phyloP scores from a whole-genome alignment of 768 basidiomycete species.

The Boletus coccyginus region DNA sequence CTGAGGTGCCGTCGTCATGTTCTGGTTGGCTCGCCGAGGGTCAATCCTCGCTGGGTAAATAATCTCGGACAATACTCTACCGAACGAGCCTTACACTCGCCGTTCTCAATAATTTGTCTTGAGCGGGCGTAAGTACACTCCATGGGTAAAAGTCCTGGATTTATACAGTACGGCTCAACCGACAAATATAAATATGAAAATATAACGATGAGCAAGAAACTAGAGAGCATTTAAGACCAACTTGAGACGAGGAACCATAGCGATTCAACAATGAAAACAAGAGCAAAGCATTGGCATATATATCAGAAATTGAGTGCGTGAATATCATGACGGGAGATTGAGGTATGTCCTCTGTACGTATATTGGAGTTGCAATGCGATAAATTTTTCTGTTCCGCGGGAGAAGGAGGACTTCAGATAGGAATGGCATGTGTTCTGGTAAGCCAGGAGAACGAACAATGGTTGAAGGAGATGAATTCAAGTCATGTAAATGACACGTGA shows the following conservation, averaged over 20 bases:
- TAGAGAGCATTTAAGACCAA: constrained; percentile 5
- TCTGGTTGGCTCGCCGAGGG: not conserved
- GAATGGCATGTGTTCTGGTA: not conserved
- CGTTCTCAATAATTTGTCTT: not conserved
- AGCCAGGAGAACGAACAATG: not conserved
- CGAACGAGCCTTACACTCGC: not conserved
- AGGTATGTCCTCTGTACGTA: constrained; percentile 10
- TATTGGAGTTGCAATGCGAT: not conserved
- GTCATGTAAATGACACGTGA: constrained; percentile 7
- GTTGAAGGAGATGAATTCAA: constrained; percentile 2
- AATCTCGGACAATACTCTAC: not conserved
- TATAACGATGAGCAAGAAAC: not conserved
- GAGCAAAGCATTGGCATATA: constrained; percentile 12
- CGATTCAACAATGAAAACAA: constrained; percentile 9
- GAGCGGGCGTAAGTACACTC: not conserved
- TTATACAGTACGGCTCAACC: constrained; percentile 11
- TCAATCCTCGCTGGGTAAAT: not conserved
- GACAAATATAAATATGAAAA: constrained; percentile 5
- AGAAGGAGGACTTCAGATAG: not conserved
- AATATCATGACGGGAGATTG: constrained; percentile 9
- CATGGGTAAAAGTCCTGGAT: not conserved
- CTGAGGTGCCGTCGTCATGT: not conserved
- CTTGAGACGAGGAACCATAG: constrained; percentile 2
- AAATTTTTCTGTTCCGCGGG: constrained; percentile 1
- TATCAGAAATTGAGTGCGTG: constrained; percentile 10